Evolutionary conservation across 129 eudicot genomes (phyloP).

Genomic region (Kitagawia praeruptora): DNA sequence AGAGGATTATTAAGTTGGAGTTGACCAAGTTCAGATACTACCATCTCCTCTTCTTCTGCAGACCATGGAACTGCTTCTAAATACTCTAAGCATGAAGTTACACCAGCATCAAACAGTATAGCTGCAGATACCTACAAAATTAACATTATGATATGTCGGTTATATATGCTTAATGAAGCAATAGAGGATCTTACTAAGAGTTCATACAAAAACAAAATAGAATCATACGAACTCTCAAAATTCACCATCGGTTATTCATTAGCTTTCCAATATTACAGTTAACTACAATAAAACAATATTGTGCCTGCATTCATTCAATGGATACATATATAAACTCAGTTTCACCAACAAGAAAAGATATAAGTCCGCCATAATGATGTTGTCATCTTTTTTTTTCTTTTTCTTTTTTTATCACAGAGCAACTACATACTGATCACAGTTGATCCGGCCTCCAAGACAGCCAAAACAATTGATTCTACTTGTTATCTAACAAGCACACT

Average conservation of each 20-base stretch:
- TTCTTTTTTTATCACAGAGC: neutral
- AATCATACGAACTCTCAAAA: neutral
- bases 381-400: neutral
- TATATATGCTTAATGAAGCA: neutral
- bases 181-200: neutral
- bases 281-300: neutral
- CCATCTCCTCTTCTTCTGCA: slow-evolving; percentile 75
- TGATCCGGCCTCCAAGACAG: neutral
- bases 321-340: neutral
- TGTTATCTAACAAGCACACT: neutral
- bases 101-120: slow-evolving; percentile 65
- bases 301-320: neutral
- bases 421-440: neutral
- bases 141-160: neutral
- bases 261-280: neutral
- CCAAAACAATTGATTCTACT: neutral
- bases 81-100: slow-evolving; percentile 70
- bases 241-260: neutral
- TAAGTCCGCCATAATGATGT: neutral
- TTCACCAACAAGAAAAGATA: neutral
- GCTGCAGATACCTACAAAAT: slow-evolving; percentile 63
- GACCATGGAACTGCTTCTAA: slow-evolving; percentile 92
- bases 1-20: slow-evolving; percentile 42
- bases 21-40: slow-evolving; percentile 48
- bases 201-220: neutral